These are phyloP conservation scores for Digitaria exilis DNA, from an alignment of 202 grass and related monocot species.

Conservation along the genomic window DNA sequence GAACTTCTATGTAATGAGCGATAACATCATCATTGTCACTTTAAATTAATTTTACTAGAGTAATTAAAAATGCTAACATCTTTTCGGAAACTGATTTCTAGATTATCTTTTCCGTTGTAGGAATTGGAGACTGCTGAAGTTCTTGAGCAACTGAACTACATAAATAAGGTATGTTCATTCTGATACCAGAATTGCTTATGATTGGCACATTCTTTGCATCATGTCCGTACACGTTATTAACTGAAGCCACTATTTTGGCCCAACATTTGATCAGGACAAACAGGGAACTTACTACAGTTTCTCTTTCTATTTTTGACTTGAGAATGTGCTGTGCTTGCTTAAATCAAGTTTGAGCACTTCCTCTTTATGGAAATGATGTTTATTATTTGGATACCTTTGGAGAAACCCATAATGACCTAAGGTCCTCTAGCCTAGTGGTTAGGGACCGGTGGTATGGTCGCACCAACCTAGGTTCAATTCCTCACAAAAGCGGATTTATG, in stretches of 20 bases:
- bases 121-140: constrained; percentile 69
- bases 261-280: constrained; percentile 5
- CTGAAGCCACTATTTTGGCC: not conserved
- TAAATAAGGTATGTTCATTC: constrained; percentile 53
- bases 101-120: constrained; percentile 37
- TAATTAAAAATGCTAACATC: constrained; percentile 7
- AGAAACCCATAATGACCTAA: too few species aligned
- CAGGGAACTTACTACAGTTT: too few species aligned
- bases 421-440: too few species aligned
- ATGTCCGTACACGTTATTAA: not conserved
- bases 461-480: too few species aligned
- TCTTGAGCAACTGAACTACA: constrained; percentile 57
- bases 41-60: constrained; percentile 18
- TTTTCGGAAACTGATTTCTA: constrained; percentile 30
- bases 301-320: constrained; percentile 7
- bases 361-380: not conserved
- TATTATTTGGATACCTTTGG: constrained; percentile 5
- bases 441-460: too few species aligned
- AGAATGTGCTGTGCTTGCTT: not conserved
- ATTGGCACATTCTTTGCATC: constrained; percentile 19
- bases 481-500: too few species aligned
- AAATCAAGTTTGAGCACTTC: not conserved
- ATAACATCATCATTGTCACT: not conserved
- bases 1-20: not conserved
- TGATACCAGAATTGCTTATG: constrained; percentile 25